phyloP scores from a whole-genome alignment of 352 stramenopile genomes.

The Phytophthora tentaculata region DNA sequence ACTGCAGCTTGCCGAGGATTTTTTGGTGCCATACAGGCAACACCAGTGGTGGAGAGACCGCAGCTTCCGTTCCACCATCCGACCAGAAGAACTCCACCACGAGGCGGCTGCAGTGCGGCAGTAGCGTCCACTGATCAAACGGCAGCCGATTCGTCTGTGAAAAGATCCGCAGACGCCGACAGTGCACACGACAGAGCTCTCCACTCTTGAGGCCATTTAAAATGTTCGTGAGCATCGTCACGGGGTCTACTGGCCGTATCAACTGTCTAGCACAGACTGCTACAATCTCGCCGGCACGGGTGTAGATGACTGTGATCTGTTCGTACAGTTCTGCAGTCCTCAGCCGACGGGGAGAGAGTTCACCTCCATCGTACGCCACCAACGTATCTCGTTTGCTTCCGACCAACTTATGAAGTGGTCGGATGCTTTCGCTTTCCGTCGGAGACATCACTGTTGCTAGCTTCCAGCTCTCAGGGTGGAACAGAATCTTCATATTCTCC shows the following conservation, averaged over 20 bases:
- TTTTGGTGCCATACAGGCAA: constrained; percentile 59
- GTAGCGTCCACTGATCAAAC: constrained; percentile 52
- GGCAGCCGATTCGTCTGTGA: constrained; percentile 54
- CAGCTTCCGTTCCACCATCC: background rate
- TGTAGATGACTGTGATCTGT: constrained; percentile 58
- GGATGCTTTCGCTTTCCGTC: constrained; percentile 9
- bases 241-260: constrained; percentile 48
- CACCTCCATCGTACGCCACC: background rate
- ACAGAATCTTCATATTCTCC: constrained; percentile 62
- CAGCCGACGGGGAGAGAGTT: constrained; percentile 6
- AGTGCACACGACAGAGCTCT: constrained; percentile 40
- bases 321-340: constrained; percentile 48
- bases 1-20: constrained; percentile 49
- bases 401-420: constrained; percentile 22
- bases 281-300: constrained; percentile 52
- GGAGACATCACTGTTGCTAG: constrained; percentile 44
- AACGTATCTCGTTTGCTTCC: constrained; percentile 13
- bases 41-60: background rate
- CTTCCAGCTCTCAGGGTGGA: constrained; percentile 59
- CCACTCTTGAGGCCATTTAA: constrained; percentile 39
- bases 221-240: constrained; percentile 40
- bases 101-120: constrained; percentile 34
- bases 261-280: constrained; percentile 58
- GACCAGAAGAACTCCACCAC: constrained; percentile 61
- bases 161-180: constrained; percentile 61